Evolutionary conservation across 345 rosid genomes (phyloP).

Genomic region (Eucalyptus guilfoylei): DNA sequence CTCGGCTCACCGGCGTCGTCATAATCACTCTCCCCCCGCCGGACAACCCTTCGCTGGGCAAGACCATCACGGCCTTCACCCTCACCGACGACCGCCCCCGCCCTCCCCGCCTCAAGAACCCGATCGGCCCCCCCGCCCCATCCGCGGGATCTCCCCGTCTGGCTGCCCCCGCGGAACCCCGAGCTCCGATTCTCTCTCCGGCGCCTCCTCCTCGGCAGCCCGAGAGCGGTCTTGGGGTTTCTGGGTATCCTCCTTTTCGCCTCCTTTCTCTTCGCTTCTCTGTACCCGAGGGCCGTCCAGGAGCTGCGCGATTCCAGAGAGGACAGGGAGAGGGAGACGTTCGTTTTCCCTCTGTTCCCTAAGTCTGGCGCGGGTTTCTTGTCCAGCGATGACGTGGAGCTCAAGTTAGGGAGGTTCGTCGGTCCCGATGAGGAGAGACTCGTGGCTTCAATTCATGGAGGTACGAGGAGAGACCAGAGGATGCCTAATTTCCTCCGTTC

Average conservation of each 20-base stretch:
- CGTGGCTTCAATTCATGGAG: constrained; percentile 11
- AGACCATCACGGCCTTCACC: constrained; percentile 81
- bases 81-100: constrained; percentile 21
- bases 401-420: constrained; percentile 36
- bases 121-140: not conserved
- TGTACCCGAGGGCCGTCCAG: constrained; percentile 19
- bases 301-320: constrained; percentile 24
- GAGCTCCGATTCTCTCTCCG: constrained; percentile 16
- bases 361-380: constrained; percentile 27
- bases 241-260: constrained; percentile 51
- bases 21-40: constrained; percentile 87
- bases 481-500: constrained; percentile 15
- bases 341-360: constrained; percentile 63
- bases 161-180: constrained; percentile 7
- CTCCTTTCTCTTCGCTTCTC: constrained; percentile 23
- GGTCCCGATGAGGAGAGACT: constrained; percentile 10
- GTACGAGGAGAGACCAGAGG: constrained; percentile 7
- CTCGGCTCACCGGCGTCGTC: constrained; percentile 38
- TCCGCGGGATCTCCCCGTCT: not conserved
- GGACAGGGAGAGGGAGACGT: constrained; percentile 31
- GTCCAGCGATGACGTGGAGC: constrained; percentile 25
- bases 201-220: constrained; percentile 7
- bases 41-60: constrained; percentile 67
- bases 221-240: constrained; percentile 31
- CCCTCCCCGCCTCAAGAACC: constrained; percentile 10